phyloP scores from a whole-genome alignment of 306 rosid species.

The Styphnolobium japonicum region DNA sequence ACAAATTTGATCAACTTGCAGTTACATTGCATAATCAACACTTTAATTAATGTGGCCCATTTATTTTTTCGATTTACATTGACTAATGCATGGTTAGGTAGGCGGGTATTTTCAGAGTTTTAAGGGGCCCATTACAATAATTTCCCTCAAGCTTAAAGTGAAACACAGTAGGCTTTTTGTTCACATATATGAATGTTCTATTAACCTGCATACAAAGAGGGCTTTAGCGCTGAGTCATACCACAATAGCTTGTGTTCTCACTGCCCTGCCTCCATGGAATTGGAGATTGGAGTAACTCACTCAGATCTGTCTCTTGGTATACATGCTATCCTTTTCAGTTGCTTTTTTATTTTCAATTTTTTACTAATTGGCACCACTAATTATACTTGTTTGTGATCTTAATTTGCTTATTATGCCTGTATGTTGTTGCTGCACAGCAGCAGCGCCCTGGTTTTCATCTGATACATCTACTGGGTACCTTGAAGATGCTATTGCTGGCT shows the following conservation, averaged over 20 bases:
- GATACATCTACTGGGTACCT: constrained; percentile 48
- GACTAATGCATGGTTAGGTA: constrained; percentile 50
- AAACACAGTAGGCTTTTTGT: constrained; percentile 38
- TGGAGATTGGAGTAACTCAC: constrained; percentile 37
- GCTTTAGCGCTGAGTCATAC: neutral
- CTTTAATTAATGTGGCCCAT: constrained; percentile 35
- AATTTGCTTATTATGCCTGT: constrained; percentile 1
- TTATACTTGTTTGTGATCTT: constrained; percentile 15
- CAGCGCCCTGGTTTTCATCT: constrained; percentile 38
- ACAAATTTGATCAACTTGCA: neutral
- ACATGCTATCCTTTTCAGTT: neutral
- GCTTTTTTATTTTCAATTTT: neutral
- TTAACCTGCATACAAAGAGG: constrained; percentile 13
- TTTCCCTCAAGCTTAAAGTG: constrained; percentile 24
- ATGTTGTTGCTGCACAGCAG: constrained; percentile 23
- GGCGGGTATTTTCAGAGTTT: constrained; percentile 40
- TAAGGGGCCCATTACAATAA: constrained; percentile 44
- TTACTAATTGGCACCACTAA: neutral
- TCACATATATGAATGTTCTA: constrained; percentile 31
- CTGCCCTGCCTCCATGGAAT: constrained; percentile 42
- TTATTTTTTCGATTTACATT: constrained; percentile 33
- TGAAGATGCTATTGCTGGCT: constrained; percentile 50
- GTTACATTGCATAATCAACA: constrained; percentile 28
- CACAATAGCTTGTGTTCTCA: constrained; percentile 27
- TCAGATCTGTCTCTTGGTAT: constrained; percentile 40